A percentile compares a stretch with the other conserved stretches of the same genome.
Evolutionary conservation across 2,329 filamentous ascomycete species (phyloP).

Genomic region (Akanthomyces uredinophilus): DNA sequence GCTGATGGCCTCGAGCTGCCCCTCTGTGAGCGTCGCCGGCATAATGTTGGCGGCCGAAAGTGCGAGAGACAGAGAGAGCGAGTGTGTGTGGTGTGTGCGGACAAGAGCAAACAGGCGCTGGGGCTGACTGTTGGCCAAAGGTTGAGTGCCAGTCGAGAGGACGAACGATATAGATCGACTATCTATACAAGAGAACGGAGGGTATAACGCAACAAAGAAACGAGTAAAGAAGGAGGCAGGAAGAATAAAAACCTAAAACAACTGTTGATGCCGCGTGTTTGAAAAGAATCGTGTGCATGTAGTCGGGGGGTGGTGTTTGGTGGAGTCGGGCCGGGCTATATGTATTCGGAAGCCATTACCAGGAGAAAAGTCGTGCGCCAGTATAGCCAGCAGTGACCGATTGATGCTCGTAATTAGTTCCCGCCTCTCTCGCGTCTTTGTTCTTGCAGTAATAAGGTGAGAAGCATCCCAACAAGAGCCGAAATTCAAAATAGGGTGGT

Average conservation of each 20-base stretch:
- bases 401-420: background rate
- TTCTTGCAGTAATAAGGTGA: background rate
- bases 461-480: background rate
- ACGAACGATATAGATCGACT: background rate
- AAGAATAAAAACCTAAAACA: background rate
- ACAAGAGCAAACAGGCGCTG: background rate
- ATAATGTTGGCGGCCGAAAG: background rate
- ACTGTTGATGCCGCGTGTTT: background rate
- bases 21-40: slow-evolving; percentile 15
- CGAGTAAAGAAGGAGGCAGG: background rate
- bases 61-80: background rate
- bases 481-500: background rate
- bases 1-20: slow-evolving; percentile 51
- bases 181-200: background rate
- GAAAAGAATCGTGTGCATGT: background rate
- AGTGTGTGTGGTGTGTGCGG: no score
- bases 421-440: background rate
- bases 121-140: background rate
- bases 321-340: slow-evolving; percentile 9
- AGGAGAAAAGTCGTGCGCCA: background rate
- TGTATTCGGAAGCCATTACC: slow-evolving; percentile 3
- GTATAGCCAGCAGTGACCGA: background rate
- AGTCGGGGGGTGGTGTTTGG: slow-evolving; percentile 3
- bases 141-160: background rate
- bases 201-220: background rate